Base-by-base conservation (phyloP, 257 asterid species). In the Pogostemon cablin region DNA sequence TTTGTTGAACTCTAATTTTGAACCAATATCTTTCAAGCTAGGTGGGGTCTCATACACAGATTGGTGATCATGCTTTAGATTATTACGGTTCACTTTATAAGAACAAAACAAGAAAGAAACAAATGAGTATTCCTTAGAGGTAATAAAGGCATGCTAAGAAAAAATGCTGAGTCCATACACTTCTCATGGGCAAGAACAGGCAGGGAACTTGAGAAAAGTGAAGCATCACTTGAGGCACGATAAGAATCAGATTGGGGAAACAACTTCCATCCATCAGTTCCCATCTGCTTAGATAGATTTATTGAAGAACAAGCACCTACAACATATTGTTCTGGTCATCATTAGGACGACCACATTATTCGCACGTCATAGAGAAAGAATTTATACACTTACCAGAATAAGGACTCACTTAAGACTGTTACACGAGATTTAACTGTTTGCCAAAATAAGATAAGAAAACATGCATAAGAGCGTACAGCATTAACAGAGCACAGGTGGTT, bases 141-240 rank as follows among this genome's bases (percentile, higher is more conserved):
- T 50, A 53, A 46, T 47, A 54, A 35, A 38, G 46, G 56, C 32
- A 25, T 35, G 67, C 34, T 35, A 49, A 4, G 37, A 34, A 50
- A 65, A 48, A 10, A 65, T 39, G 47, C 3, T 9, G 46, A 35
- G 47, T 50, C 47, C 89, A 44, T 82, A 89, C 96, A 47, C 80
- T 79, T 82, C 60, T 77, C 73, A 20, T 75, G 81, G 65, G 74
- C 76, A 70, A 85, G 85, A 69, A 83, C 84, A 40, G 92, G 96
- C 78, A 88, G 69, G 15, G 92, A 88, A 74, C 79, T 80, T 11
- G 96, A 80, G 72, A 84, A 86, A 71, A 86, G 80, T 10, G 86
- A 77, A 15, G 86, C 75, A 75, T 83, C 90, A 49, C 58, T 80
- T 67, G 87, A 77, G 59, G 79, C 68, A 48, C 32, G 76, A 77